Base-by-base conservation (phyloP, 148 eudicot genomes). In the Simmondsia chinensis region DNA sequence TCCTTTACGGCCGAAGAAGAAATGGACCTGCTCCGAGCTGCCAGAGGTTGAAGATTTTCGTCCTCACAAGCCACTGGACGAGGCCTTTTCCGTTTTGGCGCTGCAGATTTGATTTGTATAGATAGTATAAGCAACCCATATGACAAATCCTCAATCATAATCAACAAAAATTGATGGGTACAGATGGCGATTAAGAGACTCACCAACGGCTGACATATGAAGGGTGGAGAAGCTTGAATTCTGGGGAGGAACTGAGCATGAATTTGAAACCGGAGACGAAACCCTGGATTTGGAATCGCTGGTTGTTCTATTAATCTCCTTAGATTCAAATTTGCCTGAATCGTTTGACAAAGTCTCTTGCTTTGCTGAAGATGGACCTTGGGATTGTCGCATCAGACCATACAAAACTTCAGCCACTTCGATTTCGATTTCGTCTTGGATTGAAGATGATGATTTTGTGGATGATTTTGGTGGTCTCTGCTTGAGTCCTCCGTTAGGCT, bases 321-420 rank as follows among this genome's bases (percentile, higher is more conserved):
- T 72, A 2, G 67, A 58, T 17, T 73, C 76, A 20, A 62, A 34
- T 45, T 65, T 68, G 39, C 50, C 65, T 22, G 71, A 59, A 48
- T 70, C 79, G 61, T 52, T 70, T 2, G 59, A 38, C 37, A 20
- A 4, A 7, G 33, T 23, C 4, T 84, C 93, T 9, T 65, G 82
- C 52, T 75, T 81, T 0, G 77, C 26, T 0, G 45, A 24, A 31
- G 45, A 46, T 22, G 88, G 80, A 16, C 56, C 72, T 9, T 79
- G 94, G 8, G 97, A 66, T 57, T 85, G 95, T 29, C 83, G 76
- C 95, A 61, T 85, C 60, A 86, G 58, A 0, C 94, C 96, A 38
- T 74, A 86, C 37, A 91, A 52, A 13, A 86, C 95, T 62, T 91
- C 96, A 0, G 99, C 99, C 1, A 91, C 91, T 55, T 91, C 97